Percentiles rank a stretch among this genome's conserved stretches.
These are phyloP conservation scores for Fennellomyces sp. DNA, from an alignment of 371 early-diverging fungal species.

Conservation along the genomic window DNA sequence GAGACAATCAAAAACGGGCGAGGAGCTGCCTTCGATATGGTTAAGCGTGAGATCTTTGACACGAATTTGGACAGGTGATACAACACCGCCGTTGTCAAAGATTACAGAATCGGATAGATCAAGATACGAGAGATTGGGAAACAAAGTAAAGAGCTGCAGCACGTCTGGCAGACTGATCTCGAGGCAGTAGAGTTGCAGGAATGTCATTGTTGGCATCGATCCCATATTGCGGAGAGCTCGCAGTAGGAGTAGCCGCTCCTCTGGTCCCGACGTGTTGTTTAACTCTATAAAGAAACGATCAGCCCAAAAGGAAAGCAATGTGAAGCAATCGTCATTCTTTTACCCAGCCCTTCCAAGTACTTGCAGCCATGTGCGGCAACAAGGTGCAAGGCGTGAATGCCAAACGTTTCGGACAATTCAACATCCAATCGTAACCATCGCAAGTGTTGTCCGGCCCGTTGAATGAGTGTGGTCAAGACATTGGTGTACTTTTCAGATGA, in stretches of 20 bases:
- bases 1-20: background rate
- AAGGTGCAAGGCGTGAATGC: slow-evolving; percentile 8
- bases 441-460: slow-evolving; percentile 3
- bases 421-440: background rate
- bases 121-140: slow-evolving; percentile 1
- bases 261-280: slow-evolving; percentile 10
- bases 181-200: slow-evolving; percentile 5
- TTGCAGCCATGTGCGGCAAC: background rate
- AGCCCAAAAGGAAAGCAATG: background rate
- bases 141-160: background rate
- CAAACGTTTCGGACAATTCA: slow-evolving; percentile 6
- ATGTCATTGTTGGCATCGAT: background rate
- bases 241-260: background rate
- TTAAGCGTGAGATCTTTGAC: background rate
- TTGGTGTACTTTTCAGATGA: background rate
- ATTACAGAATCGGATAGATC: slow-evolving; percentile 4
- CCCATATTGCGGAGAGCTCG: slow-evolving; percentile 4
- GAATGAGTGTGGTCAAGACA: background rate
- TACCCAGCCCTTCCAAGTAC: slow-evolving; percentile 5
- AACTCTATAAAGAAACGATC: background rate
- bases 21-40: slow-evolving; percentile 2
- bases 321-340: background rate
- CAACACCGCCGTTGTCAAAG: background rate
- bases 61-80: no score
- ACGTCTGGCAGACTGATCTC: slow-evolving; percentile 1